Conservation (phyloP, 2,329 filamentous ascomycete species). For the Botrytis tulipae region DNA sequence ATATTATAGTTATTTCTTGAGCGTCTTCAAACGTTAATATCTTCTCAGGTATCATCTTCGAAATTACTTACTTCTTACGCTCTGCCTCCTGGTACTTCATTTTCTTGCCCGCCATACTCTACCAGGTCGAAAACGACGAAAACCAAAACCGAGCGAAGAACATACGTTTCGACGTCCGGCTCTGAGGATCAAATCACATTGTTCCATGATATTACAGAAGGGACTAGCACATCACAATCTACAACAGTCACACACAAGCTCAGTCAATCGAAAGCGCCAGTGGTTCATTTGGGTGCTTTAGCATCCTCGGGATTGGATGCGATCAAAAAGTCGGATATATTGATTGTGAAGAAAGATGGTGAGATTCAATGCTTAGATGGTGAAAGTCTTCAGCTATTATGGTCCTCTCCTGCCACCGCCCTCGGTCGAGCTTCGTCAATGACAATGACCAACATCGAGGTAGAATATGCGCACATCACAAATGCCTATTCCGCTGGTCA, state of each 20-base stretch:
- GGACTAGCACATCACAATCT: conserved; percentile 52
- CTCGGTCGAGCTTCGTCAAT: conserved; percentile 38
- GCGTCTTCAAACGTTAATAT: conserved; percentile 14
- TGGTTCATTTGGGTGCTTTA: conserved; percentile 46
- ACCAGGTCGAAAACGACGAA: conserved; percentile 47
- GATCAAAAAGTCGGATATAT: conserved; percentile 41
- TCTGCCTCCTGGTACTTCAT: conserved; percentile 61
- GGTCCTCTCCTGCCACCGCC: conserved; percentile 44
- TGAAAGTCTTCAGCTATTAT: conserved; percentile 50
- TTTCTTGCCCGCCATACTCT: conserved; percentile 61
- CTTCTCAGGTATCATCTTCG: conserved; percentile 55
- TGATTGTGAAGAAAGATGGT: conserved; percentile 60
- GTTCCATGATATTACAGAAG: conserved; percentile 56
- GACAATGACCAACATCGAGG: conserved; percentile 37
- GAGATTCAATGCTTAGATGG: conserved; percentile 60
- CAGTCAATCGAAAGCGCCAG: conserved; percentile 40
- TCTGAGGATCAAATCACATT: conserved; percentile 53
- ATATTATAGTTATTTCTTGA: not conserved
- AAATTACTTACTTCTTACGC: conserved; percentile 65
- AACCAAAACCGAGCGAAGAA: conserved; percentile 55
- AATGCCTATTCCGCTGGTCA: conserved; percentile 37
- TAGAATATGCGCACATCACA: conserved; percentile 39
- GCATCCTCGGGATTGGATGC: conserved; percentile 21
- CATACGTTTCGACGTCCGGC: conserved; percentile 56
- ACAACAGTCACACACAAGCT: conserved; percentile 49